Evolutionary conservation across 371 early-diverging fungal genomes (phyloP).

Genomic region (Zychaea mexicana): DNA sequence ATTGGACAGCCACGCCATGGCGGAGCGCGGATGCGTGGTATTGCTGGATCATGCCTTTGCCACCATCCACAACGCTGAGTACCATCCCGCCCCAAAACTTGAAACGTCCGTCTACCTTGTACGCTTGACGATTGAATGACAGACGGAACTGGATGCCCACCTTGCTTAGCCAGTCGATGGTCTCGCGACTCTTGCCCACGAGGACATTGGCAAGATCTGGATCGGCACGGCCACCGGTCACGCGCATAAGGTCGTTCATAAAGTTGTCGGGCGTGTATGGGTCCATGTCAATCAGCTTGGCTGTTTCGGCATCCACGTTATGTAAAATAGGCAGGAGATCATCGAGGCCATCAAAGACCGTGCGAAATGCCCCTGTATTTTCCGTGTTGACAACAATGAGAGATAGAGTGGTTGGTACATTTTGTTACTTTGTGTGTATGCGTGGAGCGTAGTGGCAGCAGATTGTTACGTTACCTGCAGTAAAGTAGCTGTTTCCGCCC

Average conservation of each 20-base stretch:
- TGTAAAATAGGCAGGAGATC: constrained; percentile 20
- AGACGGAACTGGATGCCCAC: constrained; percentile 18
- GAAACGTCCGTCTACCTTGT: constrained; percentile 21
- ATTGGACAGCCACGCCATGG: constrained; percentile 11
- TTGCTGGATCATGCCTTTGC: constrained; percentile 19
- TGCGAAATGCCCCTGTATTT: constrained; percentile 17
- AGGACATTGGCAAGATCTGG: constrained; percentile 11
- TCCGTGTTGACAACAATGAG: neutral
- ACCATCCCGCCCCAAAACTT: constrained; percentile 28
- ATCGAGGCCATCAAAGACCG: constrained; percentile 18
- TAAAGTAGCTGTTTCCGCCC: constrained; percentile 22
- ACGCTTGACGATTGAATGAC: constrained; percentile 23
- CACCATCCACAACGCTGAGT: constrained; percentile 13
- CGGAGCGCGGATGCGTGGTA: constrained; percentile 8
- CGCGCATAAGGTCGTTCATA: constrained; percentile 17
- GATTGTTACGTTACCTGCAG: constrained; percentile 12
- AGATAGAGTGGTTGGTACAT: too few species aligned
- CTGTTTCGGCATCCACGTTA: constrained; percentile 14
- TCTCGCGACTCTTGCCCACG: constrained; percentile 10
- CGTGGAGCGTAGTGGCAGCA: too few species aligned
- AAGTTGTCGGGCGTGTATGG: constrained; percentile 20
- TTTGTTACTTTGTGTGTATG: too few species aligned
- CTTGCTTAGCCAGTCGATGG: constrained; percentile 15
- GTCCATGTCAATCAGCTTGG: constrained; percentile 19
- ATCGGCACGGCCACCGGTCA: constrained; percentile 20